A percentile compares a stretch with the other conserved stretches of the same genome.
Conservation (phyloP, 2,329 filamentous ascomycete genomes). For the Pseudofabraea citricarpa region DNA sequence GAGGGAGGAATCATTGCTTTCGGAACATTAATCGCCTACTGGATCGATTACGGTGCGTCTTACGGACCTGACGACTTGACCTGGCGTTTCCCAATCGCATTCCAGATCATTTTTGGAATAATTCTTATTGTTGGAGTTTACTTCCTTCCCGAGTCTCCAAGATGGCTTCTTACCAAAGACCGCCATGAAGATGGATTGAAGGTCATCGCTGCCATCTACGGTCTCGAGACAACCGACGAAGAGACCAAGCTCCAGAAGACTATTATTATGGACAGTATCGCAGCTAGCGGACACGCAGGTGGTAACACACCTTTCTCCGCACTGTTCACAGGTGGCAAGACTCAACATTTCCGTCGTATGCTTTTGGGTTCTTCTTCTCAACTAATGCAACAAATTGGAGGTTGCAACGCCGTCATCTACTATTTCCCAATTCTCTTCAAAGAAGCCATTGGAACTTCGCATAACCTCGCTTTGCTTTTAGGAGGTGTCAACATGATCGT, state of each 20-base stretch:
- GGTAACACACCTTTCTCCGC: slow-evolving; percentile 30
- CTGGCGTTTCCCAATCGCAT: slow-evolving; percentile 83
- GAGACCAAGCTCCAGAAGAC: slow-evolving; percentile 26
- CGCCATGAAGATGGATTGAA: slow-evolving; percentile 96
- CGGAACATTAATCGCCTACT: slow-evolving; percentile 80
- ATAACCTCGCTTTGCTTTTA: slow-evolving; percentile 47
- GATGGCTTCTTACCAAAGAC: slow-evolving; percentile 95
- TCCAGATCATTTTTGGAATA: slow-evolving; percentile 90
- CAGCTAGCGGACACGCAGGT: slow-evolving; percentile 26
- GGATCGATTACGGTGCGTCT: slow-evolving; percentile 96
- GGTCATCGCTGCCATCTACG: slow-evolving; percentile 94
- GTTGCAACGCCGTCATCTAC: slow-evolving; percentile 40
- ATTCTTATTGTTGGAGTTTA: slow-evolving; percentile 79
- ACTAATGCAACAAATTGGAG: slow-evolving; percentile 47
- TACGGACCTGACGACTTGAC: slow-evolving; percentile 79
- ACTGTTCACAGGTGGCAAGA: slow-evolving; percentile 46
- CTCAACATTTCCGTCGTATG: slow-evolving; percentile 49
- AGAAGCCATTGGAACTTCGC: slow-evolving; percentile 38
- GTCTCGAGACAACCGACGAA: slow-evolving; percentile 45
- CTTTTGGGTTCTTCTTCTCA: slow-evolving; percentile 44
- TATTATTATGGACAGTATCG: slow-evolving; percentile 33
- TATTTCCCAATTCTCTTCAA: slow-evolving; percentile 48
- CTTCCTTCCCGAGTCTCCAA: slow-evolving; percentile 91
- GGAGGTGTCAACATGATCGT: slow-evolving; percentile 52
- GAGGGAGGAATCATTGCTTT: slow-evolving; percentile 55